Conservation (phyloP, 2,329 filamentous ascomycete genomes). For the Mariannaea sp. region DNA sequence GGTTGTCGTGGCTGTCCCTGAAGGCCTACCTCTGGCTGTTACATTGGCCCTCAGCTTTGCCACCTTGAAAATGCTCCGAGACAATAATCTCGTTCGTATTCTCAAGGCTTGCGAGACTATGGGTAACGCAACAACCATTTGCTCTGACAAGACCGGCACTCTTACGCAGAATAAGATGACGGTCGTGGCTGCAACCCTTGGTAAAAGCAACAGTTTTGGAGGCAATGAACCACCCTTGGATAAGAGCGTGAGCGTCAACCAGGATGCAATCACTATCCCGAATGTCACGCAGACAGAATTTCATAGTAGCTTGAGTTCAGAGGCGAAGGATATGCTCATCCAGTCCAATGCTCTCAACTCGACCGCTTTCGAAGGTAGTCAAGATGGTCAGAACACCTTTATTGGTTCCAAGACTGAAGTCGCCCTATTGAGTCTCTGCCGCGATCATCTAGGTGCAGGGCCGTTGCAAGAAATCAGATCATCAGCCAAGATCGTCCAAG, state of each 20-base stretch:
- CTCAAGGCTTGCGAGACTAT: conserved; percentile 73
- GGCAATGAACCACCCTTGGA: conserved; percentile 30
- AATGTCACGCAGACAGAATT: conserved; percentile 39
- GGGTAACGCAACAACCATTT: conserved; percentile 75
- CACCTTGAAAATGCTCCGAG: conserved; percentile 70
- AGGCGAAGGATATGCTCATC: conserved; percentile 65
- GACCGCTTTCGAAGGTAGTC: conserved; percentile 59
- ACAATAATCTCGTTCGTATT: conserved; percentile 71
- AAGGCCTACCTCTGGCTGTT: conserved; percentile 69
- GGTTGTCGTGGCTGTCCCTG: conserved; percentile 69
- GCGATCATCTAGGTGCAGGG: conserved; percentile 55
- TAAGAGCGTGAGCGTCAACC: conserved; percentile 29
- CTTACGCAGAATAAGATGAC: conserved; percentile 71
- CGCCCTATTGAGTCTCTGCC: conserved; percentile 56
- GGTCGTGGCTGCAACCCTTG: conserved; percentile 71
- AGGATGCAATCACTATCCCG: conserved; percentile 27
- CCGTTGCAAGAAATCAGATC: conserved; percentile 52
- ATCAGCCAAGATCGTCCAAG: conserved; percentile 53
- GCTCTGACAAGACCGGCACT: conserved; percentile 63
- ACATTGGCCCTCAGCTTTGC: conserved; percentile 71
- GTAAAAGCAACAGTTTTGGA: conserved; percentile 46
- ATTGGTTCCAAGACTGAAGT: conserved; percentile 63
- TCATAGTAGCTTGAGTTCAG: conserved; percentile 26
- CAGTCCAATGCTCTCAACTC: conserved; percentile 62
- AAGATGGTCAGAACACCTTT: conserved; percentile 51